phyloP scores from a whole-genome alignment of 75 land plant genomes.

The Adiantum capillusveneris region DNA sequence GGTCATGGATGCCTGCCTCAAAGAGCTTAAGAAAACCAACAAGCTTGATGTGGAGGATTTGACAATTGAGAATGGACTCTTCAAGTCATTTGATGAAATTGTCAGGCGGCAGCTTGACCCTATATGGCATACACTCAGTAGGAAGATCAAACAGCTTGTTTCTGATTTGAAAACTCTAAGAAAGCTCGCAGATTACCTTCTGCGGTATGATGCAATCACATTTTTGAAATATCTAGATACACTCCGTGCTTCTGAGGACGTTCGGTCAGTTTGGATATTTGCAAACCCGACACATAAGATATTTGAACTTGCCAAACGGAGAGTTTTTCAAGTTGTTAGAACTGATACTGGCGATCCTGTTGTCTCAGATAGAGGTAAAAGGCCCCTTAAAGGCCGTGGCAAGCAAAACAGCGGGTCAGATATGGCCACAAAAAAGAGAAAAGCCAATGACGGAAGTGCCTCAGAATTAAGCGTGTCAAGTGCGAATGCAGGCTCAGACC shows the following conservation, averaged over 20 bases:
- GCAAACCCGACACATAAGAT: slow-evolving; percentile 90
- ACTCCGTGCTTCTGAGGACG: slow-evolving; percentile 82
- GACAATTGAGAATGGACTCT: slow-evolving; percentile 96
- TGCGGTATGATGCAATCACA: slow-evolving; percentile 93
- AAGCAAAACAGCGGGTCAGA: slow-evolving; percentile 19
- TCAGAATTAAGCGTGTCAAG: slow-evolving; percentile 8
- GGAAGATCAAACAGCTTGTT: slow-evolving; percentile 93
- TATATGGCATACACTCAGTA: slow-evolving; percentile 93
- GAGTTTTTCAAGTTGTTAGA: slow-evolving; percentile 66
- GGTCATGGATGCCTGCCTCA: slow-evolving; percentile 94
- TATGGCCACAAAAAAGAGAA: neutral
- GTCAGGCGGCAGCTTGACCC: slow-evolving; percentile 88
- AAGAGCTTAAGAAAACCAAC: slow-evolving; percentile 92
- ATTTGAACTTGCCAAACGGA: slow-evolving; percentile 86
- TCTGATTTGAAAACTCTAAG: slow-evolving; percentile 80
- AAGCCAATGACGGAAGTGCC: slow-evolving; percentile 2
- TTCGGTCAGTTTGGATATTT: slow-evolving; percentile 92
- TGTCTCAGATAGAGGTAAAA: neutral
- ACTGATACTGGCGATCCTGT: slow-evolving; percentile 25
- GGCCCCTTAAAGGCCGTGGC: slow-evolving; percentile 9
- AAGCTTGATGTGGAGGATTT: slow-evolving; percentile 98
- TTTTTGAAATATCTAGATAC: slow-evolving; percentile 92
- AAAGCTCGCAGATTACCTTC: slow-evolving; percentile 85
- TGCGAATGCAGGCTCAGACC: slow-evolving; percentile 10
- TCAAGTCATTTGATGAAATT: slow-evolving; percentile 99